Conservation (phyloP, 768 basidiomycete species). For the Boletus rubroflammeus region DNA sequence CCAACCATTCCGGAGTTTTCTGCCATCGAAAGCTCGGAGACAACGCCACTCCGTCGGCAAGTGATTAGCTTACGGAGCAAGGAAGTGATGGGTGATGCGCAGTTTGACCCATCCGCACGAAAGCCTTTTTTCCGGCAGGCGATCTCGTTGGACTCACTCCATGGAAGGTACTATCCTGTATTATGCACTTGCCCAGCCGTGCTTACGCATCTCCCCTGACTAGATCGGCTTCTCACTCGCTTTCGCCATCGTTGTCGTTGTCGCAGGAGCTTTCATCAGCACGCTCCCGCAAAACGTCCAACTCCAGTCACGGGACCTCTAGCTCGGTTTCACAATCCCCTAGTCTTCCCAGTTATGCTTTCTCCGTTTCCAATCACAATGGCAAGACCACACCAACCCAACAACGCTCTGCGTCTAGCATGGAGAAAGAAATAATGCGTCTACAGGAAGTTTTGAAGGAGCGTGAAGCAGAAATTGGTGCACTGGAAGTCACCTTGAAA, state of each 20-base stretch:
- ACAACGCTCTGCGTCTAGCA: conserved; percentile 77
- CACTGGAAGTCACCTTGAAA: conserved; percentile 57
- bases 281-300: conserved; percentile 80
- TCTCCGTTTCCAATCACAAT: conserved; percentile 46
- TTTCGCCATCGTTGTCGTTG: conserved; percentile 92
- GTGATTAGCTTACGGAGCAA: conserved; percentile 47
- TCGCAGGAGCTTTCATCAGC: conserved; percentile 95
- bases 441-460: conserved; percentile 89
- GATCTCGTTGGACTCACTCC: conserved; percentile 83
- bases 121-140: conserved; percentile 87
- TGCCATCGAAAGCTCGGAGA: conserved; percentile 41
- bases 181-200: not conserved
- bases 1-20: conserved; percentile 41
- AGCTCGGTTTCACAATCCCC: conserved; percentile 62
- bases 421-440: conserved; percentile 95
- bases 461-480: conserved; percentile 84
- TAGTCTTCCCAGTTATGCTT: conserved; percentile 53
- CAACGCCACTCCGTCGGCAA: conserved; percentile 47
- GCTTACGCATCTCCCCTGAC: conserved; percentile 13
- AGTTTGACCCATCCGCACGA: conserved; percentile 48
- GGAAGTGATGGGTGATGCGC: conserved; percentile 45
- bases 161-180: conserved; percentile 59
- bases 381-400: conserved; percentile 30
- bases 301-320: conserved; percentile 72
- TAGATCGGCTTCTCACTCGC: conserved; percentile 90